Evolutionary conservation across 1,284 basidiomycete genomes (phyloP).

Genomic region (Takashimella tepidaria): DNA sequence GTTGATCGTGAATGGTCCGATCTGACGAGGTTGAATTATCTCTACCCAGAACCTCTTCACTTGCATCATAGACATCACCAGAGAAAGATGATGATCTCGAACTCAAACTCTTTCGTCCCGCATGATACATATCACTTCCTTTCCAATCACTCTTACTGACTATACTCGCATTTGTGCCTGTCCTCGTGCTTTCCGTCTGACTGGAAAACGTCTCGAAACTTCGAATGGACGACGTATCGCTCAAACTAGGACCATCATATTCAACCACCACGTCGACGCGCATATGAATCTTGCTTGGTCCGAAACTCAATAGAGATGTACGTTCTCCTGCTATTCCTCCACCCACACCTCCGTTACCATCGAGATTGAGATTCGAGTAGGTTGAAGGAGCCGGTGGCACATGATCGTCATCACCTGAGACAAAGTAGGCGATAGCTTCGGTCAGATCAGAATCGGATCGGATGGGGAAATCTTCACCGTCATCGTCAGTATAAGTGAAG

Average conservation of each 20-base stretch:
- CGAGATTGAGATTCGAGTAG: no score
- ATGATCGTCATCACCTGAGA: constrained; percentile 61
- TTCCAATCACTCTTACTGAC: constrained; percentile 23
- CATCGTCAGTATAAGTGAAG: constrained; percentile 80
- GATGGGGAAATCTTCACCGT: constrained; percentile 66
- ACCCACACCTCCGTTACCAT: constrained; percentile 9
- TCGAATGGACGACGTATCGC: constrained; percentile 72
- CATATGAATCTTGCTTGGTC: constrained; percentile 59
- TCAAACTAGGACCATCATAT: constrained; percentile 84
- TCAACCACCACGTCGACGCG: constrained; percentile 70
- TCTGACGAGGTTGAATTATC: background rate
- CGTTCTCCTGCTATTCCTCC: background rate
- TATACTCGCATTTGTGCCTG: constrained; percentile 11
- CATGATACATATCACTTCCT: background rate
- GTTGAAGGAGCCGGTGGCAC: constrained; percentile 71
- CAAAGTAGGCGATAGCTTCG: constrained; percentile 80
- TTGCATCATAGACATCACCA: background rate
- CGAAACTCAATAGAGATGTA: constrained; percentile 1
- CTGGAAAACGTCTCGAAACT: constrained; percentile 41
- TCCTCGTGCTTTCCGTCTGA: constrained; percentile 44
- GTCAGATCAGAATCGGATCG: constrained; percentile 66
- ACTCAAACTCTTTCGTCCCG: background rate
- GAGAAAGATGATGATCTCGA: background rate
- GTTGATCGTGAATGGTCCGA: background rate
- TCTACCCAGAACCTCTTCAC: background rate